A percentile compares a stretch with the other conserved stretches of the same genome.
phyloP scores from a whole-genome alignment of 495 filamentous ascomycete species.

The Alectoria sarmentosa region DNA sequence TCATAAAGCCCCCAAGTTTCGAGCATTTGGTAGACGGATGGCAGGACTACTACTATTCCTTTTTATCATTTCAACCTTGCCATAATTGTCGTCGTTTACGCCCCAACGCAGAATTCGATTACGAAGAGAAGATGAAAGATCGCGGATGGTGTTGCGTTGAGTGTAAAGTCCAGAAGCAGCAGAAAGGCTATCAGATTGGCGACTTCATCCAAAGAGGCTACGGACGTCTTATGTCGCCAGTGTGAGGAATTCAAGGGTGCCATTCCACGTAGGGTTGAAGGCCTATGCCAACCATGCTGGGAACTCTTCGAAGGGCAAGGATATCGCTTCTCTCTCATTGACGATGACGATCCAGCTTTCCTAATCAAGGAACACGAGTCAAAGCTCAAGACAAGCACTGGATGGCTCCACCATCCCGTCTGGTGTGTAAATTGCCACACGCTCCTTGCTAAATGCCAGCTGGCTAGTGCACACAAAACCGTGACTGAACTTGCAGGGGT shows the following conservation, averaged over 20 bases:
- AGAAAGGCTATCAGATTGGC: neutral
- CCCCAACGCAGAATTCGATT: neutral
- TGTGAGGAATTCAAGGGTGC: neutral
- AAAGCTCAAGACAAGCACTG: too few species aligned
- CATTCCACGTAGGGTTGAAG: neutral
- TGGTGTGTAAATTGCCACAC: too few species aligned
- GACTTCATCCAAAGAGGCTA: neutral
- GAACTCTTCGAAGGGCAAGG: neutral
- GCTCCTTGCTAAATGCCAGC: neutral
- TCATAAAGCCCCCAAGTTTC: neutral
- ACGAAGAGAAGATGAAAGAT: too few species aligned
- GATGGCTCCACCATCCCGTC: too few species aligned
- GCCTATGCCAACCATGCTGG: too few species aligned
- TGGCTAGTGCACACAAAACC: too few species aligned
- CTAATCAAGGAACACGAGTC: too few species aligned
- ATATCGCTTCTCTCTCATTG: neutral
- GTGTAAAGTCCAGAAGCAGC: neutral
- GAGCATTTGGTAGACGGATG: neutral
- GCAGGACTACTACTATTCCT: too few species aligned
- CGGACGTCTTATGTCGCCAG: neutral
- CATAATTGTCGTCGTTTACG: conserved; percentile 6
- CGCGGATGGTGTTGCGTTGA: neutral
- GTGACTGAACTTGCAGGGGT: too few species aligned
- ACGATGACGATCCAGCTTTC: neutral
- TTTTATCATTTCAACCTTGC: neutral